Percentiles rank a stretch among this genome's conserved stretches.
phyloP scores from a whole-genome alignment of 2,329 filamentous ascomycete genomes.

The Scedosporium boydii region DNA sequence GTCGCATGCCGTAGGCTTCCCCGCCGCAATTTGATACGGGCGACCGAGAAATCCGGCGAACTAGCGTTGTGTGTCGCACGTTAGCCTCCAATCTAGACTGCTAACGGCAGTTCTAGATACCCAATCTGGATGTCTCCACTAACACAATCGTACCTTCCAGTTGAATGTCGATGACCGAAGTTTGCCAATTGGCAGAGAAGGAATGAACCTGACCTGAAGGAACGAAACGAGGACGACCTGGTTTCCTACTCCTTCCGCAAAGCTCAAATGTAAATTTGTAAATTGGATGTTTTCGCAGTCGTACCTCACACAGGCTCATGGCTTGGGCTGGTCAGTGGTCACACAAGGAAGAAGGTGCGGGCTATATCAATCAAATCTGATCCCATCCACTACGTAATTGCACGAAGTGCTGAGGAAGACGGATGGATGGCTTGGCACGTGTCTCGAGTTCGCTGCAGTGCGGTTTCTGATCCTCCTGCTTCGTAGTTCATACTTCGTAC shows the following conservation, averaged over 20 bases:
- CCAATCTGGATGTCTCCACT: background rate
- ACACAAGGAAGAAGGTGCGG: too few relatives aligned
- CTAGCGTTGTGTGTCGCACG: background rate
- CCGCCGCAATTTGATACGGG: background rate
- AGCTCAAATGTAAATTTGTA: background rate
- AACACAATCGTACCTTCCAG: background rate
- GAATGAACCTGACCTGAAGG: background rate
- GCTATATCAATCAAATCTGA: too few relatives aligned
- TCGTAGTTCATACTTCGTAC: background rate
- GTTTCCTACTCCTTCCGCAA: background rate
- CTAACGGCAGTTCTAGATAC: background rate
- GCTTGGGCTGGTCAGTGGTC: too few relatives aligned
- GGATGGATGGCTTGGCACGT: too few relatives aligned
- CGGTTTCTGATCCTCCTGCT: background rate
- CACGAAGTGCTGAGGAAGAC: too few relatives aligned
- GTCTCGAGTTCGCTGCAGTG: too few relatives aligned
- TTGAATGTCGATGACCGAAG: too few relatives aligned
- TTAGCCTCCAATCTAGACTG: background rate
- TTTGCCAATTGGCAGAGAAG: background rate
- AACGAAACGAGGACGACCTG: too few relatives aligned
- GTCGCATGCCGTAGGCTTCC: background rate
- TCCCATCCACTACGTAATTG: too few relatives aligned
- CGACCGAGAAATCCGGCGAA: background rate
- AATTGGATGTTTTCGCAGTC: background rate
- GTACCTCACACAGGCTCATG: background rate